Conservation (phyloP, 2,329 filamentous ascomycete genomes). For the Aspergillus sp. region DNA sequence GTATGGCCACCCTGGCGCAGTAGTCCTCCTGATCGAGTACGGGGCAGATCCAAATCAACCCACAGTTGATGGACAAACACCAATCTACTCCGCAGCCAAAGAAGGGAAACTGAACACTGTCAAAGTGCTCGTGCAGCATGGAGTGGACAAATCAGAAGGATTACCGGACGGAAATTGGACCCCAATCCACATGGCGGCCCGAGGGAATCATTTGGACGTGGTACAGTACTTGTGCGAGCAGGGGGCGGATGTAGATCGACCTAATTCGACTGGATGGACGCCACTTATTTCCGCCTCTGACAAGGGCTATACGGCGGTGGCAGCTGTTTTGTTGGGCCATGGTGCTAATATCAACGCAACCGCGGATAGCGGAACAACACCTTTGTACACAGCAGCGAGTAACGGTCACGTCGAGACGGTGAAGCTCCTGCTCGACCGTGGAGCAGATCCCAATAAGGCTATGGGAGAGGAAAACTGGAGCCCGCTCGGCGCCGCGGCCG, state of each 20-base stretch:
- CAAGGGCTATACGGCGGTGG: not conserved
- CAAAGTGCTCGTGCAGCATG: slow-evolving; percentile 4
- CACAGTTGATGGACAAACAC: not conserved
- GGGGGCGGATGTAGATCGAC: not conserved
- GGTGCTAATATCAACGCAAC: not conserved
- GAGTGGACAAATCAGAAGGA: not conserved
- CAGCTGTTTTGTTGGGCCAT: not conserved
- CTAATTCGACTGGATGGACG: not conserved
- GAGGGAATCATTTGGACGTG: not conserved
- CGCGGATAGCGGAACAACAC: not conserved
- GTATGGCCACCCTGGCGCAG: slow-evolving; percentile 1
- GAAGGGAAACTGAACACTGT: not conserved
- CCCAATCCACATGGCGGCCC: not conserved
- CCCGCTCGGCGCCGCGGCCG: not conserved
- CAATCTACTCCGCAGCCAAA: slow-evolving; percentile 3
- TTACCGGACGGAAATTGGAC: not conserved
- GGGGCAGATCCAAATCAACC: slow-evolving; percentile 2
- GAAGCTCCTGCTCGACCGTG: not conserved
- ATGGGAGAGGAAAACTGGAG: not conserved
- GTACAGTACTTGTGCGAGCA: not conserved
- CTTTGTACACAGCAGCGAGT: not conserved
- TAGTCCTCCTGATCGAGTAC: not conserved
- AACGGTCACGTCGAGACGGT: not conserved
- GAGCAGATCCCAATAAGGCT: not conserved
- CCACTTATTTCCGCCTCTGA: not conserved